These are phyloP conservation scores for Collybiopsis luxurians DNA, from an alignment of 768 basidiomycete genomes.

Conservation along the genomic window DNA sequence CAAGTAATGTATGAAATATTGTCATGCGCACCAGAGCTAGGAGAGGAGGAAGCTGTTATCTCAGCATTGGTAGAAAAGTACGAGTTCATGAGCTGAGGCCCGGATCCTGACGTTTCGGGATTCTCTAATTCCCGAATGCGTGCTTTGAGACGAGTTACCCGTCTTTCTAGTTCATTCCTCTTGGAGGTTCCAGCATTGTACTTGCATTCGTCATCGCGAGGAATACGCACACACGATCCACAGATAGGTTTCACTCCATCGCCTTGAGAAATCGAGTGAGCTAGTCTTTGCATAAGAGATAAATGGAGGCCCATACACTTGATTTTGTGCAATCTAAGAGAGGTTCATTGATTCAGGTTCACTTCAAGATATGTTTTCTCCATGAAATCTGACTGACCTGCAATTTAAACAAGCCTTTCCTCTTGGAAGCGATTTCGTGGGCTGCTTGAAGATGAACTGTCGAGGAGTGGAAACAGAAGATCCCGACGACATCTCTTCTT, in stretches of 20 bases:
- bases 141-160: conserved; percentile 32
- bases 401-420: conserved; percentile 23
- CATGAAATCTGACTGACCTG: conserved; percentile 14
- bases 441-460: conserved; percentile 12
- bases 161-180: conserved; percentile 37
- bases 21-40: not conserved
- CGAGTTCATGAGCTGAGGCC: conserved; percentile 4
- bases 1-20: too few relatives aligned
- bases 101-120: conserved; percentile 14
- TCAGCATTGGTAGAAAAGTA: not conserved
- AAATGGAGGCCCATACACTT: conserved; percentile 8
- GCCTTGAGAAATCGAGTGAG: conserved; percentile 7
- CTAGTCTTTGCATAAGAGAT: not conserved
- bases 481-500: not conserved
- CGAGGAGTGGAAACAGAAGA: not conserved
- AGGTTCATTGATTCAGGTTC: not conserved
- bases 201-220: conserved; percentile 42
- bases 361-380: not conserved
- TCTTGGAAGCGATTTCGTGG: conserved; percentile 17
- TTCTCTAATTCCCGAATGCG: conserved; percentile 35
- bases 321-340: not conserved
- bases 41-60: too few relatives aligned
- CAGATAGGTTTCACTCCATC: conserved; percentile 26
- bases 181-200: conserved; percentile 39
- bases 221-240: conserved; percentile 36